Evolutionary conservation across 768 basidiomycete genomes (phyloP), one percentile per base, ranked within the genome.

Genomic region (Heimioporus sp.): DNA sequence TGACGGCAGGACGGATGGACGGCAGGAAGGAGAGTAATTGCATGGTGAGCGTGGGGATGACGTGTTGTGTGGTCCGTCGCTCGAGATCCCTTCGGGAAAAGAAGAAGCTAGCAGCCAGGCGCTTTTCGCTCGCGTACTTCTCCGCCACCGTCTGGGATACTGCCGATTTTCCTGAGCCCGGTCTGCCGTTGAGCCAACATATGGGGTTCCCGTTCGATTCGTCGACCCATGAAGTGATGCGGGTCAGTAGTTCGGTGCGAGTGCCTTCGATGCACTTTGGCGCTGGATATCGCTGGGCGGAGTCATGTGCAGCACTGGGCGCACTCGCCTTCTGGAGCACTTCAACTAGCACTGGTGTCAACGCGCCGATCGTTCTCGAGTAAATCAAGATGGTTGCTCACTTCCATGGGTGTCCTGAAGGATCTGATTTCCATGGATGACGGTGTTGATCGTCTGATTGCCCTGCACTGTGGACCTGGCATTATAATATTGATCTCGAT

Each of bases 41-140:
- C 4, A 60, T 66, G 1, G 65, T 66, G 28, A 74, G 47, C 0
- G 72, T 70, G 1, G 71, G 54, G 9, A 73, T 46, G 5, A 74
- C 54, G 11, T 56, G 54, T 28, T 49, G 56, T 3, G 59, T 61
- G 10, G 58, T 57, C 2, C 59, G 62, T 11, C 69, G 57, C 21
- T 57, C 61, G 10, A 54, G 40, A 34, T 65, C 64, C 13, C 60
- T 57, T n/a, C 65, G 54, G 0, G 65, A 72, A 57, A 73, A 72
- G 54, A 73, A 73, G 56, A 71, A 74, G 43, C 65, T 68, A 0
- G 67, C 70, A 30, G 65, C 67, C 10, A 72, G 61, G 7, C 64
- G 61, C 15, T 45, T 16, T 49, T 55, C 31, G 21, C 20, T 32
- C 39, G 52, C 48, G 38, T 58, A 64, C 30, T 54, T 64, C 51